Percentiles rank a stretch among this genome's conserved stretches.
Conservation (phyloP, 192 early-diverging fungal genomes). For the Podila clonocystis region DNA sequence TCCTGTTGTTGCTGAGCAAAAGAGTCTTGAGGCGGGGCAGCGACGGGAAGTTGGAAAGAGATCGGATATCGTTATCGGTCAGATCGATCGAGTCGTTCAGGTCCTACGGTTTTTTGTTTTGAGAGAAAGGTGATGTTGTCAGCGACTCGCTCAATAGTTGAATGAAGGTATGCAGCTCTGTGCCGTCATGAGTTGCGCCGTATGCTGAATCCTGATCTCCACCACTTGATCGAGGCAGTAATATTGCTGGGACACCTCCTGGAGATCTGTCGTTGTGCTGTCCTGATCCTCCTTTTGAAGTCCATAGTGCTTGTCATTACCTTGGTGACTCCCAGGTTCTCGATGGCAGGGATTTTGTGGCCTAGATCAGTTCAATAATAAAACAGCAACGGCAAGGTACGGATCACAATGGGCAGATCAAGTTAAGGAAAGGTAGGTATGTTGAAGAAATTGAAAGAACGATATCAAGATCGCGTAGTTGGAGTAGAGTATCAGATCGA, state of each 20-base stretch:
- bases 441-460: background rate
- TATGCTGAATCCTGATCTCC: no score
- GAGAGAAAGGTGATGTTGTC: no score
- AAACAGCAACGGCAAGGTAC: conserved; percentile 12
- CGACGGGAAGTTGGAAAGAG: conserved; percentile 88
- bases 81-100: conserved; percentile 93
- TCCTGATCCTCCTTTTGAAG: background rate
- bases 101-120: conserved; percentile 63
- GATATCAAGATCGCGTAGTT: no score
- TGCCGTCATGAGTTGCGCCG: no score
- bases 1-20: conserved; percentile 90
- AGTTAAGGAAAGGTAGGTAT: conserved; percentile 10
- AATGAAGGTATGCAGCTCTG: no score
- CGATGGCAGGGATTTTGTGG: conserved; percentile 88
- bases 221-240: no score
- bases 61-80: conserved; percentile 89
- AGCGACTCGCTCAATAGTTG: no score
- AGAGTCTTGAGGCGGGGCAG: conserved; percentile 79
- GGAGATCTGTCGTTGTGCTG: no score
- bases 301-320: conserved; percentile 50
- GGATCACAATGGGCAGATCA: conserved; percentile 10
- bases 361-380: conserved; percentile 53
- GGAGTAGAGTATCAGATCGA: no score
- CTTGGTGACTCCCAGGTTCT: conserved; percentile 96
- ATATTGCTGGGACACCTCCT: no score